Base-by-base conservation (phyloP, 225 moss, liverwort and hornwort species). In the Pseudoscleropodium purum region DNA sequence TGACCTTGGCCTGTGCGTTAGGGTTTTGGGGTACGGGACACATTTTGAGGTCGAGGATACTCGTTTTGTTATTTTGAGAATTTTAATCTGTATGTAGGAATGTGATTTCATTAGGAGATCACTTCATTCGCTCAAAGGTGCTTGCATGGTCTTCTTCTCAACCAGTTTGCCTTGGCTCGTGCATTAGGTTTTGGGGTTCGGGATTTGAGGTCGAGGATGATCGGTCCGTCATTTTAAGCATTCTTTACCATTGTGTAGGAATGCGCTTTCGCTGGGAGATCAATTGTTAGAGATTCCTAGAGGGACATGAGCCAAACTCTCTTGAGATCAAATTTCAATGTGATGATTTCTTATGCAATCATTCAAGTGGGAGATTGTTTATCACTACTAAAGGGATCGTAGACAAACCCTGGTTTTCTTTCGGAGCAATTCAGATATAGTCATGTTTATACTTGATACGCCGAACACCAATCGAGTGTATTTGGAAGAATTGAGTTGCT, bases 51-150 rank as follows among this genome's bases (percentile, higher is more conserved):
- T 54, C 18, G 29, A 68, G n/a, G 64, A 36, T 85, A 20, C 57
- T 72, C 37, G 30, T 21, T 70, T 20, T 21, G 31, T 69, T 15
- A 26, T 26, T 57, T n/a, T 9, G 26, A 79, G 37, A 15, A 37
- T 25, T 25, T 82, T 33, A 33, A 57, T 39, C 15, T 30, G 39
- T 15, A 33, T 72, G 23, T 18, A 33, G 41, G 20, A 20, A 29
- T 19, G 76, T 63, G 72, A 24, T 86, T 75, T 49, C 60, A 33
- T 21, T 75, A 17, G 26, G 62, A 47, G 29, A 54, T 54, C 31
- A 93, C 79, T 94, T 89, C 90, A 92, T 94, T 76, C 93, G 94
- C 39, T 88, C 91, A 5, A 72, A 94, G 92, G 95, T 93, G 70
- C 69, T 69, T 69, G 73, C 27, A 30, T 70, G 47, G 37, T 33